phyloP scores from a whole-genome alignment of 108 stramenopile genomes.

The Hondaea fermentalgiana region DNA sequence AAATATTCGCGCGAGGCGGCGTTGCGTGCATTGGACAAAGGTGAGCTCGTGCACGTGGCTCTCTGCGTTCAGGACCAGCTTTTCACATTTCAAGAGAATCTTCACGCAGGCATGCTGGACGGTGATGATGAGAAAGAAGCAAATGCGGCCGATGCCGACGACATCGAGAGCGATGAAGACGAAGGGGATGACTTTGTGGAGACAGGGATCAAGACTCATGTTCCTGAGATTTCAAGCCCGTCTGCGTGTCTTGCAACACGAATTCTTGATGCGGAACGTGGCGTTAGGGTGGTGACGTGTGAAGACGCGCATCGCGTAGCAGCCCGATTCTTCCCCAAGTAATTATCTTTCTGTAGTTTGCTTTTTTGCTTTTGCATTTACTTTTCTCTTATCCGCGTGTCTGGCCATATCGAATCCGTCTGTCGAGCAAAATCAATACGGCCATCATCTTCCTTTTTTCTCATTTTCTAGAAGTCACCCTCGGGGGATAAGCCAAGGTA shows the following conservation, averaged over 20 bases:
- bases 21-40: neutral
- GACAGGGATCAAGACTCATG: too few relatives aligned
- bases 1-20: neutral
- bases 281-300: neutral
- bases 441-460: too few relatives aligned
- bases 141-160: too few relatives aligned
- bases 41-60: neutral
- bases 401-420: too few relatives aligned
- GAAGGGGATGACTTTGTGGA: neutral
- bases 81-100: neutral
- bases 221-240: too few relatives aligned
- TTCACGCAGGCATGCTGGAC: neutral
- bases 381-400: too few relatives aligned
- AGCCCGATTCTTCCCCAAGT: neutral
- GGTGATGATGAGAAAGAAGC: neutral
- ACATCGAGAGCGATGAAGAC: neutral
- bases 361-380: neutral
- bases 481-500: neutral
- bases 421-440: too few relatives aligned
- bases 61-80: neutral
- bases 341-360: too few relatives aligned
- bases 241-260: too few relatives aligned
- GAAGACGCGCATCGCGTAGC: neutral
- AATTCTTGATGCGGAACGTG: neutral
- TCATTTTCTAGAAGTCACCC: neutral